Percentiles rank a stretch among this genome's conserved stretches.
These are phyloP conservation scores for Pythium guiyangense DNA, from an alignment of 352 stramenopile genomes.

Conservation along the genomic window DNA sequence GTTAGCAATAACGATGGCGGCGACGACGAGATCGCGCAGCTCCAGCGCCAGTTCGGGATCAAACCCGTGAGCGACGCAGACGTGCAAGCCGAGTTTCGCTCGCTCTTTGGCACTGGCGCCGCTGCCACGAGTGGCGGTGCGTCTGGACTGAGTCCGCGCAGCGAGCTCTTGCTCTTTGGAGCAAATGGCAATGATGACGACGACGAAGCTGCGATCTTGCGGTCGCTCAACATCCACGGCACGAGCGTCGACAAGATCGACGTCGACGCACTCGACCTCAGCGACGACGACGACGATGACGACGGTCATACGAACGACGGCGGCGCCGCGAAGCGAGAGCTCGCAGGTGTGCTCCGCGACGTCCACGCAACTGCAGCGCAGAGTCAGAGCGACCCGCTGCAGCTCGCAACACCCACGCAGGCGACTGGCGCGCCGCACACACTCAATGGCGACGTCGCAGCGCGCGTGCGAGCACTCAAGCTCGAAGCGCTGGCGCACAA, in stretches of 20 bases:
- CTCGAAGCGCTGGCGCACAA: conserved; percentile 52
- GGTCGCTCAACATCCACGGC: conserved; percentile 33
- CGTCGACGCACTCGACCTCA: conserved; percentile 21
- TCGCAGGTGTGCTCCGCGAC: conserved; percentile 30
- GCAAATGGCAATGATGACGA: conserved; percentile 48
- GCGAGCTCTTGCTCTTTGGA: conserved; percentile 44
- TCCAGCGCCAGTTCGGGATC: conserved; percentile 80
- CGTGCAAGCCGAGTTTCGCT: conserved; percentile 57
- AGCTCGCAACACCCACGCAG: background rate
- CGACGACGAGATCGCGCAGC: conserved; percentile 43
- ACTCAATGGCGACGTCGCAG: conserved; percentile 1
- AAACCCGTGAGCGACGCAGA: conserved; percentile 61
- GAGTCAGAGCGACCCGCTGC: conserved; percentile 13
- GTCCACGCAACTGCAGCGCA: conserved; percentile 25
- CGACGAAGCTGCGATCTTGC: conserved; percentile 60
- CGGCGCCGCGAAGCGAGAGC: conserved; percentile 24
- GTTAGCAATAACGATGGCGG: conserved; percentile 1
- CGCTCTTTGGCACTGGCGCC: conserved; percentile 32
- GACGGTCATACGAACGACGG: conserved; percentile 14
- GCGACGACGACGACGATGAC: conserved; percentile 14
- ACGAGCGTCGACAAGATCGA: conserved; percentile 16
- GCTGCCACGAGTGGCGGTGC: background rate
- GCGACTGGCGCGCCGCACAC: conserved; percentile 1
- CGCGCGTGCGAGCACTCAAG: conserved; percentile 43
- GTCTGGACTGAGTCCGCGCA: conserved; percentile 30